Percentiles rank a stretch among this genome's conserved stretches.
These are phyloP conservation scores for Penicillium sp. DNA, from an alignment of 2,329 filamentous ascomycete species.

Conservation along the genomic window DNA sequence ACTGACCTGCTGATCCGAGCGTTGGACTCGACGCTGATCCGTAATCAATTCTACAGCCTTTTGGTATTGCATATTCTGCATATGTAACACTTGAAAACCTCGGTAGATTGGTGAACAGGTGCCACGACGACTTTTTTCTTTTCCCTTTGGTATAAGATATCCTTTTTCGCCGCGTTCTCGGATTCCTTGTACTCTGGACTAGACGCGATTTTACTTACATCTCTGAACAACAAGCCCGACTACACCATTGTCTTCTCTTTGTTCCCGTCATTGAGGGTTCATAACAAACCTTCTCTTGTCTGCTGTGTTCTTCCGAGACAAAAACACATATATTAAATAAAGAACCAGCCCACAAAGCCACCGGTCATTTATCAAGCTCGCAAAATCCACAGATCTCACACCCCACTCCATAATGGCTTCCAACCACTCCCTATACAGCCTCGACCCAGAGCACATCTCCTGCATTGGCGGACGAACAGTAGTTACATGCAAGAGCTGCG, in stretches of 20 bases:
- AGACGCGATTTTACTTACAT: slow-evolving; percentile 17
- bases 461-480: slow-evolving; percentile 38
- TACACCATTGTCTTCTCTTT: slow-evolving; percentile 11
- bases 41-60: slow-evolving; percentile 1
- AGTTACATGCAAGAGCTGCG: slow-evolving; percentile 38
- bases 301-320: neutral
- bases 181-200: slow-evolving; percentile 22
- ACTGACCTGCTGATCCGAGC: slow-evolving; percentile 19
- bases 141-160: slow-evolving; percentile 18
- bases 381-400: neutral
- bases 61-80: slow-evolving; percentile 3
- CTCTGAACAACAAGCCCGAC: slow-evolving; percentile 7
- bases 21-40: slow-evolving; percentile 1
- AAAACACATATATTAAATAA: neutral
- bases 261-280: slow-evolving; percentile 6
- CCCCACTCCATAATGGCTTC: slow-evolving; percentile 22
- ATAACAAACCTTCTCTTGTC: slow-evolving; percentile 6
- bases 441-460: slow-evolving; percentile 36
- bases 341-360: no score
- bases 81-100: slow-evolving; percentile 22
- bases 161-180: slow-evolving; percentile 8
- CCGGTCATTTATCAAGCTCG: no score
- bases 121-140: slow-evolving; percentile 7
- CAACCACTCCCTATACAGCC: slow-evolving; percentile 16
- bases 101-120: slow-evolving; percentile 13